These are phyloP conservation scores for Amesomyces nigricolor DNA, from an alignment of 2,329 filamentous ascomycete species.

Conservation along the genomic window DNA sequence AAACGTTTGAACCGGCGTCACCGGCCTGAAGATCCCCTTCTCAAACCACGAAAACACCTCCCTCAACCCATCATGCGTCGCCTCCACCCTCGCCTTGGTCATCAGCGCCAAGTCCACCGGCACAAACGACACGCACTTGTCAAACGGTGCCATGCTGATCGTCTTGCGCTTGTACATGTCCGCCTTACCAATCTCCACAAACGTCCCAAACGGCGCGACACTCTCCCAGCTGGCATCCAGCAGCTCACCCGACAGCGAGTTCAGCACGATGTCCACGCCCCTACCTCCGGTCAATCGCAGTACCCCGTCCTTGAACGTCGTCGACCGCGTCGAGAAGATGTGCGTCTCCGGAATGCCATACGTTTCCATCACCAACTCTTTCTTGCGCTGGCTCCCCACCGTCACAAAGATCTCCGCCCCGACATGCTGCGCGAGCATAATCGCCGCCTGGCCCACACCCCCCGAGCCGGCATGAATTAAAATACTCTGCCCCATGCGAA, in stretches of 20 bases:
- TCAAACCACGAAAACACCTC: neutral
- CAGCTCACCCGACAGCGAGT: slow-evolving; percentile 36
- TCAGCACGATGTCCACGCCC: slow-evolving; percentile 17
- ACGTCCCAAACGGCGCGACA: slow-evolving; percentile 22
- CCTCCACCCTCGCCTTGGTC: neutral
- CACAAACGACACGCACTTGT: slow-evolving; percentile 3
- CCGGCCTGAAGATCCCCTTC: neutral
- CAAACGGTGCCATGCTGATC: slow-evolving; percentile 13
- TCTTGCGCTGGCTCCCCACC: slow-evolving; percentile 8
- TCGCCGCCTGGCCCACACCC: slow-evolving; percentile 12
- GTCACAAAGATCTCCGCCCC: slow-evolving; percentile 10
- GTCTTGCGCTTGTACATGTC: slow-evolving; percentile 8
- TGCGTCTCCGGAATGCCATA: slow-evolving; percentile 9
- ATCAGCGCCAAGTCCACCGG: slow-evolving; percentile 6
- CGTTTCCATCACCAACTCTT: neutral
- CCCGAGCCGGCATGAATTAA: slow-evolving; percentile 20
- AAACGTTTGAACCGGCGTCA: neutral
- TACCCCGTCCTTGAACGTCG: slow-evolving; percentile 5
- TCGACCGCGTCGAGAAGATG: slow-evolving; percentile 12
- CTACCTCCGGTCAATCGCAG: slow-evolving; percentile 1
- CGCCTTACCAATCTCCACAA: slow-evolving; percentile 19
- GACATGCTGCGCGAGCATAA: slow-evolving; percentile 11
- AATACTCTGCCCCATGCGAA: slow-evolving; percentile 21
- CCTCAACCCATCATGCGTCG: neutral
- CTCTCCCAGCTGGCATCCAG: slow-evolving; percentile 33